Evolutionary conservation across 352 stramenopile genomes (phyloP), one percentile per base, ranked within the genome.

Genomic region (Pythium folliculosum): DNA sequence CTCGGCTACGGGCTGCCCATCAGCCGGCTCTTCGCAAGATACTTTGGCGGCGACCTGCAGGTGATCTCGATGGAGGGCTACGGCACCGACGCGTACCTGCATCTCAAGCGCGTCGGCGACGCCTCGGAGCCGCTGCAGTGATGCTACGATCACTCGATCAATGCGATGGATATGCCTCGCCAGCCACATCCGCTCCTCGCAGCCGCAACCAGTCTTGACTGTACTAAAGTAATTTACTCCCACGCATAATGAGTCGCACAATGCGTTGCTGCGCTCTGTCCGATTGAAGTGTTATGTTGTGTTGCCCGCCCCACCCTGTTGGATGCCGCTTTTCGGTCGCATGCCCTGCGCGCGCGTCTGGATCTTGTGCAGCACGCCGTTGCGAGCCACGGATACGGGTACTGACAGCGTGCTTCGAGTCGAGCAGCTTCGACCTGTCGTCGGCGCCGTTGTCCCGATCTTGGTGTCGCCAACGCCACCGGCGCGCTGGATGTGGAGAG

Each of bases 41-140:
- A 99, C 83, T 99, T 99, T 79, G 98, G 97, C 25, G 98, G 98
- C 21, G 98, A 99, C 77, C 77, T 99, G 22, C 95, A 97, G 71
- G 97, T 99, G 57, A 99, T 99, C 77, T 99, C 96, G 14, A 99
- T 99, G 97, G 97, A 99, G 68, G 98, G 98, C 22, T 99, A 99
- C 74, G 98, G 98, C 48, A 99, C 97, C 0, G 98, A 99, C 78
- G 90, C 94, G n/a, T 98, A 98, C 67, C 67, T 98, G 65, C 92
- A 98, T 59, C 63, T 98, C 21, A 96, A 96, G 71, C 89, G 92
- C 55, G 87, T 98, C n/a, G 90, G 91, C 10, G 90, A 97, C 66
- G 89, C 86, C 23, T 91, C 86, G 5, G 91, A 97, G 48, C 91
- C 91, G 23, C 75, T 97, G 60, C 89, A 89, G 23, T 94, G 78